Evolutionary conservation across 768 basidiomycete species (phyloP).

Genomic region (Leccinum longicurvipes): DNA sequence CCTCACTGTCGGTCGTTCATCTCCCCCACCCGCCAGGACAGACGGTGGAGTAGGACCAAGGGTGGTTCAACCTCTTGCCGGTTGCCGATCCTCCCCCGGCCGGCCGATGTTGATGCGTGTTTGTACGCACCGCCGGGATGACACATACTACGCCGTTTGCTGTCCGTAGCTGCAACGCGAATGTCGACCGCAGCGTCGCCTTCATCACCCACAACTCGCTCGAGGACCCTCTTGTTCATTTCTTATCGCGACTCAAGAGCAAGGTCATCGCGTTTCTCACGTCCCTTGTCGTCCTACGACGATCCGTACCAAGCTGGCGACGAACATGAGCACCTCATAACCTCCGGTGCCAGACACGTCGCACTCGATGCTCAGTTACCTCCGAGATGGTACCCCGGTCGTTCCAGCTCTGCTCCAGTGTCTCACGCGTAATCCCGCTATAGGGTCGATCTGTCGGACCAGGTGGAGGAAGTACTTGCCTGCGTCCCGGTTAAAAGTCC

Average conservation of each 20-base stretch:
- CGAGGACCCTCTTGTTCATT: slow-evolving; percentile 88
- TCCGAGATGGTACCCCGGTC: slow-evolving; percentile 70
- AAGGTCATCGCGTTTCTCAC: slow-evolving; percentile 39
- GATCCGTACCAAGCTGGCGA: slow-evolving; percentile 44
- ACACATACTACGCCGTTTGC: slow-evolving; percentile 19
- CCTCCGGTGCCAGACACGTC: slow-evolving; percentile 38
- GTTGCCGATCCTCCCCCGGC: neutral
- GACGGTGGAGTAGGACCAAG: neutral
- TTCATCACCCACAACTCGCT: slow-evolving; percentile 61
- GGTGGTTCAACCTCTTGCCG: too few relatives aligned
- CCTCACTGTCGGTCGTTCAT: neutral
- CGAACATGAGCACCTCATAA: slow-evolving; percentile 68
- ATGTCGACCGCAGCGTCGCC: slow-evolving; percentile 33
- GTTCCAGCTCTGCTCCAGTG: neutral
- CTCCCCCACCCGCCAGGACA: neutral
- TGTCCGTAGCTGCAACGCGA: slow-evolving; percentile 19
- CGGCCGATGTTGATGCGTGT: slow-evolving; percentile 24
- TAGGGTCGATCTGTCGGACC: slow-evolving; percentile 92
- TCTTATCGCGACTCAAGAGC: slow-evolving; percentile 84
- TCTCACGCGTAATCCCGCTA: slow-evolving; percentile 16
- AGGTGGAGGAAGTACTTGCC: slow-evolving; percentile 76
- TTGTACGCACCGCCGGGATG: slow-evolving; percentile 11
- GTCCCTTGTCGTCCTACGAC: slow-evolving; percentile 41
- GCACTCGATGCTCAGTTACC: slow-evolving; percentile 63
- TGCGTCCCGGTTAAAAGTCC: slow-evolving; percentile 75